These are phyloP conservation scores for Cercospora zeae-maydis DNA, from an alignment of 2,329 filamentous ascomycete genomes.

Conservation along the genomic window DNA sequence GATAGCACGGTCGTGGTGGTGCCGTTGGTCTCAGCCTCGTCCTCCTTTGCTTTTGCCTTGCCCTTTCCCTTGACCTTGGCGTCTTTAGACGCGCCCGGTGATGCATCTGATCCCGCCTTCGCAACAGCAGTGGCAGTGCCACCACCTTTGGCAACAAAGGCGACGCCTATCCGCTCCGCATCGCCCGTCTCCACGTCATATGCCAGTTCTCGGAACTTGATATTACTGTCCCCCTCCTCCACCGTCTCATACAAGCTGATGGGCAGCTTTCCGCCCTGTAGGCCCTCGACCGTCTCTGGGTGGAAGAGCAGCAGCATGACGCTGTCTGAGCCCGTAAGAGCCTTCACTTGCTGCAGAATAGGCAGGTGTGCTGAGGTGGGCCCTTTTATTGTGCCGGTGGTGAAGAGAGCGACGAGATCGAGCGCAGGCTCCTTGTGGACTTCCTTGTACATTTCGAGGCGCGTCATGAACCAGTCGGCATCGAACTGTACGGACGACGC, in stretches of 20 bases:
- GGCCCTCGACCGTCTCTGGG: conserved; percentile 53
- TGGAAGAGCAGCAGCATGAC: conserved; percentile 88
- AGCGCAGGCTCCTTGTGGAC: conserved; percentile 82
- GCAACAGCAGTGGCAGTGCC: conserved; percentile 68
- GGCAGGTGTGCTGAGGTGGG: conserved; percentile 65
- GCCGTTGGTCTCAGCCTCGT: conserved; percentile 42
- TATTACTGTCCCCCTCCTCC: conserved; percentile 69
- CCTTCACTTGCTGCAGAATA: conserved; percentile 68
- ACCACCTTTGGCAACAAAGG: conserved; percentile 82
- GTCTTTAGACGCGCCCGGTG: conserved; percentile 28
- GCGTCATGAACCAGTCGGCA: conserved; percentile 67
- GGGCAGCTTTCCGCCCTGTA: conserved; percentile 75
- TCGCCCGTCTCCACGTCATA: conserved; percentile 92
- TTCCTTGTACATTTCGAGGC: conserved; percentile 82
- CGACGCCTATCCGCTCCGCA: conserved; percentile 95
- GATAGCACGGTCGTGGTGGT: conserved; percentile 46
- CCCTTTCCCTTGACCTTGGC: conserved; percentile 40
- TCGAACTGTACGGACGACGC: conserved; percentile 61
- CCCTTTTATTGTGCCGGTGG: conserved; percentile 67
- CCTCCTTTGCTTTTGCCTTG: conserved; percentile 40
- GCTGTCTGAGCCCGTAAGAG: conserved; percentile 63
- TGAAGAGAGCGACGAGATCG: conserved; percentile 64
- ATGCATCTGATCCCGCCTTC: conserved; percentile 22
- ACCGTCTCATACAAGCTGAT: conserved; percentile 80
- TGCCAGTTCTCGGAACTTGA: conserved; percentile 77